Evolutionary conservation across 345 rosid genomes (phyloP).

Genomic region (Syzygium oleosum): DNA sequence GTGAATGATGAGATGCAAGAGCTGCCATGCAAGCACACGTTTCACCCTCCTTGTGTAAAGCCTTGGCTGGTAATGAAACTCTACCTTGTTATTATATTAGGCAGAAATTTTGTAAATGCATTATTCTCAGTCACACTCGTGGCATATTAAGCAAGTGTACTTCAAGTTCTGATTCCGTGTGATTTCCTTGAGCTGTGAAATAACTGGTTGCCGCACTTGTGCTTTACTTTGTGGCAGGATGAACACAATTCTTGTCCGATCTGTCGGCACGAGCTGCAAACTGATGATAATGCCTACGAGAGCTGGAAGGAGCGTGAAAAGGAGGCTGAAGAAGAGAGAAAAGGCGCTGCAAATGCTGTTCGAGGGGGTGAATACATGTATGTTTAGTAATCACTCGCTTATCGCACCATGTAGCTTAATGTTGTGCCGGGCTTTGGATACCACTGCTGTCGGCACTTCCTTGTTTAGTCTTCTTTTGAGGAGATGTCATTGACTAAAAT

Average conservation of each 20-base stretch:
- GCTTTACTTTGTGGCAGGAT: constrained; percentile 40
- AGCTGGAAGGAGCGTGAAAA: constrained; percentile 89
- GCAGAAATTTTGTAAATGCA: not conserved
- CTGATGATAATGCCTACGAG: constrained; percentile 89
- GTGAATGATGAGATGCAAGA: constrained; percentile 84
- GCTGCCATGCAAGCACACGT: constrained; percentile 87
- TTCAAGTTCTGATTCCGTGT: not conserved
- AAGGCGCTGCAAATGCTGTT: constrained; percentile 88
- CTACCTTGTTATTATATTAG: not conserved
- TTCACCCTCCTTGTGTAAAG: constrained; percentile 92
- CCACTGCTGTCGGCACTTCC: not conserved
- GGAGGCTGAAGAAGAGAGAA: constrained; percentile 86
- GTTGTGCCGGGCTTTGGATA: not conserved
- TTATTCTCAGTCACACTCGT: not conserved
- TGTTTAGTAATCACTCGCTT: constrained; percentile 21
- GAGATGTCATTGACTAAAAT: not conserved
- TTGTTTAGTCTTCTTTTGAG: not conserved
- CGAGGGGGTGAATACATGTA: constrained; percentile 94
- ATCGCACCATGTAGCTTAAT: not conserved
- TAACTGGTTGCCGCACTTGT: not conserved
- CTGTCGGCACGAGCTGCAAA: constrained; percentile 79
- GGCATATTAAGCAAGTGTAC: not conserved
- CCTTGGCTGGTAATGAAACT: constrained; percentile 88
- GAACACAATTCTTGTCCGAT: constrained; percentile 97
- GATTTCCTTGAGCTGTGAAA: not conserved